Evolutionary conservation across 176 grass and related monocot species (phyloP).

Genomic region (Juncus inflexus): DNA sequence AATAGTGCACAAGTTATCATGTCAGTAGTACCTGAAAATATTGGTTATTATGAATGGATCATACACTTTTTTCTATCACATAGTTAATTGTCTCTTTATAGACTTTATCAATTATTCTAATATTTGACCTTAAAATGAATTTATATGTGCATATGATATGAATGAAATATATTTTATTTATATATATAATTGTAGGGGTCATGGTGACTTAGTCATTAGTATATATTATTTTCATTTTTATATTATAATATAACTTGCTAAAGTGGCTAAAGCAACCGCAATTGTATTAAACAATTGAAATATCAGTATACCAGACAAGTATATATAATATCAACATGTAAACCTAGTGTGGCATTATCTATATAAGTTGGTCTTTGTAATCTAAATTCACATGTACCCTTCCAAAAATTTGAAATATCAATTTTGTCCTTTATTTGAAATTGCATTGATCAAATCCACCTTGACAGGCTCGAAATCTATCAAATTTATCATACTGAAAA

Average conservation of each 20-base stretch:
- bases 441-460: too few species aligned
- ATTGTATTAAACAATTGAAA: constrained; percentile 24
- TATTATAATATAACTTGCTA: constrained; percentile 41
- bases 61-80: background rate
- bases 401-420: too few species aligned
- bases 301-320: constrained; percentile 51
- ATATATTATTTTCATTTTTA: constrained; percentile 24
- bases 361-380: constrained; percentile 39
- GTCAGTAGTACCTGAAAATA: too few species aligned
- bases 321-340: constrained; percentile 58
- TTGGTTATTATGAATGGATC: too few species aligned
- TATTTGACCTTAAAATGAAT: constrained; percentile 51
- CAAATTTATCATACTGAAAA: too few species aligned
- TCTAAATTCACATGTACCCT: too few species aligned
- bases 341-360: constrained; percentile 59
- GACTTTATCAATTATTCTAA: constrained; percentile 45
- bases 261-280: constrained; percentile 46
- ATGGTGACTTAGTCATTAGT: constrained; percentile 35
- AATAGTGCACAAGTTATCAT: too few species aligned
- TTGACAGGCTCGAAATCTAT: too few species aligned
- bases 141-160: constrained; percentile 40
- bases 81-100: constrained; percentile 29
- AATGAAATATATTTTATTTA: constrained; percentile 27
- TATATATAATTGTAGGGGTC: constrained; percentile 38
- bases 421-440: too few species aligned